Evolutionary conservation across 192 early-diverging fungal genomes (phyloP).

Genomic region (Backusella tuberculispora): DNA sequence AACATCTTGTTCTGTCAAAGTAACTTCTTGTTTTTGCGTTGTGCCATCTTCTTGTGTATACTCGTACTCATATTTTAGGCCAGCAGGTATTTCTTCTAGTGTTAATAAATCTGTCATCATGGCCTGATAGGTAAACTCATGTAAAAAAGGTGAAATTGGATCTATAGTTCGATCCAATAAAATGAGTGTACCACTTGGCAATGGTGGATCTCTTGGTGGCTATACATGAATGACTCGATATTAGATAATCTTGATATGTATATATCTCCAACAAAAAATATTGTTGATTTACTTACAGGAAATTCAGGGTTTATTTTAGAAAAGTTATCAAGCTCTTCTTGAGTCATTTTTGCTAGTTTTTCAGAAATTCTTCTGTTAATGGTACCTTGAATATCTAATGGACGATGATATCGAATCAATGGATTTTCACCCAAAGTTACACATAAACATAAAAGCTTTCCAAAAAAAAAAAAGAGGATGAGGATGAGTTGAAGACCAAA

Average conservation of each 20-base stretch:
- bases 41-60: conserved; percentile 50
- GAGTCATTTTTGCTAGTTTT: conserved; percentile 79
- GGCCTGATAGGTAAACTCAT: conserved; percentile 99
- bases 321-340: conserved; percentile 84
- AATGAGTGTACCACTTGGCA: conserved; percentile 77
- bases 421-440: conserved; percentile 90
- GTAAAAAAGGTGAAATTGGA: conserved; percentile 85
- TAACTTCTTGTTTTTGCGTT: conserved; percentile 49
- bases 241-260: background rate
- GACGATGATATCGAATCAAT: conserved; percentile 88
- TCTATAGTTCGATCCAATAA: conserved; percentile 94
- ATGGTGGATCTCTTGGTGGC: conserved; percentile 48
- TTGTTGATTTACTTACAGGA: conserved; percentile 46
- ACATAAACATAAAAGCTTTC: conserved; percentile 84
- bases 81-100: conserved; percentile 58
- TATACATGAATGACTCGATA: conserved; percentile 28
- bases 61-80: conserved; percentile 65
- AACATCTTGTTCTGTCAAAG: conserved; percentile 77
- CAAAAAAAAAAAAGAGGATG: background rate
- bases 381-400: conserved; percentile 72
- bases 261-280: background rate
- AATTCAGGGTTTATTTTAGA: conserved; percentile 68
- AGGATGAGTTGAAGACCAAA: background rate
- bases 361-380: conserved; percentile 63
- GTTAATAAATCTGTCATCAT: conserved; percentile 93